Evolutionary conservation across 345 rosid genomes (phyloP), one percentile per base, ranked within the genome.

Genomic region (Arabis hirsuta): DNA sequence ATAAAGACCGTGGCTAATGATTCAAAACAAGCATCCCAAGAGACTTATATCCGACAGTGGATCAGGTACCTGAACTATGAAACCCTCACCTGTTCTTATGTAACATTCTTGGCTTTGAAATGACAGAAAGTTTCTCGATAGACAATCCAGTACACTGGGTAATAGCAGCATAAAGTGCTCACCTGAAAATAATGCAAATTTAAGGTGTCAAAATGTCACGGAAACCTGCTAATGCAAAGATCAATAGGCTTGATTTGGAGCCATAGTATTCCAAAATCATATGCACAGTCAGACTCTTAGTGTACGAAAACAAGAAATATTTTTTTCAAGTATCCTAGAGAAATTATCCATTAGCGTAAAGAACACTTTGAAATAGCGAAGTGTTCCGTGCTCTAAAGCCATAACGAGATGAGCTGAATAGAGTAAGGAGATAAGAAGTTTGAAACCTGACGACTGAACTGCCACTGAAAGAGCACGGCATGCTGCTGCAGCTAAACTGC

Each of bases 401-500:
- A 73, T 39, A 58, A 69, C 22, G 7, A 51, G 56, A 41, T 10
- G 19, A 36, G 54, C 16, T 0, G 20, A 20, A 63, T 2, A 51
- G 64, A 71, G 47, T n/a, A 19, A 27, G 27, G 50, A 53, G 50
- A 59, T 62, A 34, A 61, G 53, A 65, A 55, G 63, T 69, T 48
- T 55, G 70, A 75, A 80, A 94, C 97, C 96, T 76, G 90, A 91
- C 1, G 96, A 94, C 62, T 85, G 98, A 82, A 94, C 84, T n/a
- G 98, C 96, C 43, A 83, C 82, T 22, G 96, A 86, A 71, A 94
- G 96, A 71, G 96, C 96, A 73, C 95, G 90, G 63, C 97, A 89
- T 72, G 97, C 96, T 71, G 96, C 96, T 7, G 84, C 53, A 34
- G 98, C 85, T 73, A 94, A 78, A 82, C 82, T 81, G 69, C 88